Conservation (phyloP, 202 grass and related monocot genomes). For the Dendrocalamus latiflorus region DNA sequence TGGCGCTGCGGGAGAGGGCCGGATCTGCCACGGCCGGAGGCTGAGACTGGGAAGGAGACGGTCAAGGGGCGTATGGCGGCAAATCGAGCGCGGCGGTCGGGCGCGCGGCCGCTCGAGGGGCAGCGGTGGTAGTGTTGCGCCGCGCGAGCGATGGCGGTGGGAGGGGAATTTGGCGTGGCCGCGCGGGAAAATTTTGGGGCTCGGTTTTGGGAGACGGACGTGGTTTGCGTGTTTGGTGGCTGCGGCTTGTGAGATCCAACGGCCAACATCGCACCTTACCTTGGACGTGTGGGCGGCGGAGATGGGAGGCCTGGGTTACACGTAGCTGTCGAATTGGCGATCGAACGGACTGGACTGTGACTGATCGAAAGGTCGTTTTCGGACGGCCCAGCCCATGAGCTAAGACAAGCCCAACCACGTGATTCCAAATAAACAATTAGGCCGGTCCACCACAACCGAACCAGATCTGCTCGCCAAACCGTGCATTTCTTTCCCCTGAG, state of each 20-base stretch:
- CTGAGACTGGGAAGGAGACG: neutral
- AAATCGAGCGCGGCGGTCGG: neutral
- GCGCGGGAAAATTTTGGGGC: conserved; percentile 27
- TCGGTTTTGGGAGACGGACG: neutral
- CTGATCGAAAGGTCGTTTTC: neutral
- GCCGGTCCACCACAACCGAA: neutral
- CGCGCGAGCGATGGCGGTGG: neutral
- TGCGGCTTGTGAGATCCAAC: neutral
- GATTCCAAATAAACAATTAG: neutral
- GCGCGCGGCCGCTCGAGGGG: neutral
- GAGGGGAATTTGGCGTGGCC: conserved; percentile 14
- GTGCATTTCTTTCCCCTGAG: no score
- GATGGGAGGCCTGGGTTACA: neutral
- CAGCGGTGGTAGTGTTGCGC: neutral
- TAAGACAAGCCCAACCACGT: neutral
- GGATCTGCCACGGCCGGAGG: neutral
- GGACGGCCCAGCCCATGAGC: rapidly evolving
- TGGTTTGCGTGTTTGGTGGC: neutral
- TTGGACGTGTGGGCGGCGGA: neutral
- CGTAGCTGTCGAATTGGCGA: neutral
- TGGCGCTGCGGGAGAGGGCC: neutral
- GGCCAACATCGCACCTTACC: neutral
- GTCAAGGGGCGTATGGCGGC: neutral
- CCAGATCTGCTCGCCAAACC: no score
- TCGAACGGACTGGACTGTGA: neutral